Evolutionary conservation across 73 alveolate species (phyloP).

Genomic region (Loxodes magnus): DNA sequence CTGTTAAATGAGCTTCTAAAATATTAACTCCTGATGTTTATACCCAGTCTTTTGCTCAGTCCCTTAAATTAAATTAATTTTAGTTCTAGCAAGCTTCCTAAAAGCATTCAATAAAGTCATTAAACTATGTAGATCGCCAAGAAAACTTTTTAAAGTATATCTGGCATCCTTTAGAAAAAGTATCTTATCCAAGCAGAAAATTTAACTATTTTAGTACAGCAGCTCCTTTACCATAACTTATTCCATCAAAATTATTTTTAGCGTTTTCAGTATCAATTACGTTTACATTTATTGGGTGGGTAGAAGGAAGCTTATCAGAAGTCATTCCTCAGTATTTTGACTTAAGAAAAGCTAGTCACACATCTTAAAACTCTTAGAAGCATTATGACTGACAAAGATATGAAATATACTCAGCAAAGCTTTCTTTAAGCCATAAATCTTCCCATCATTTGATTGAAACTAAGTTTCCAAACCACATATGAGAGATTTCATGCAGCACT

Average conservation of each 20-base stretch:
- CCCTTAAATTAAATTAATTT: conserved; percentile 29
- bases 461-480: conserved; percentile 97
- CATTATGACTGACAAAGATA: conserved; percentile 21
- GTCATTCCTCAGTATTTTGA: background rate
- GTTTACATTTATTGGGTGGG: conserved; percentile 80
- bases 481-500: conserved; percentile 89
- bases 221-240: conserved; percentile 95
- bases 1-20: background rate
- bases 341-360: background rate
- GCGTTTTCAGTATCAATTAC: conserved; percentile 75
- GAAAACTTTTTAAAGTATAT: conserved; percentile 64
- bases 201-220: conserved; percentile 67
- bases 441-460: conserved; percentile 95
- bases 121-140: conserved; percentile 68
- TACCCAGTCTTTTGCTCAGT: conserved; percentile 38
- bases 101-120: conserved; percentile 78
- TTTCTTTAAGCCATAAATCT: conserved; percentile 90
- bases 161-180: conserved; percentile 70
- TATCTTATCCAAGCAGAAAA: conserved; percentile 75
- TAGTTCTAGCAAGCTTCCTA: conserved; percentile 22
- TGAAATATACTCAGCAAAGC: conserved; percentile 86
- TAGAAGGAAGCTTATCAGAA: conserved; percentile 66
- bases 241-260: conserved; percentile 78
- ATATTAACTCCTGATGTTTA: conserved; percentile 42
- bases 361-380: conserved; percentile 2